These are phyloP conservation scores for Metschnikowia amazonensis DNA, from an alignment of 805 yeast species.

Conservation along the genomic window DNA sequence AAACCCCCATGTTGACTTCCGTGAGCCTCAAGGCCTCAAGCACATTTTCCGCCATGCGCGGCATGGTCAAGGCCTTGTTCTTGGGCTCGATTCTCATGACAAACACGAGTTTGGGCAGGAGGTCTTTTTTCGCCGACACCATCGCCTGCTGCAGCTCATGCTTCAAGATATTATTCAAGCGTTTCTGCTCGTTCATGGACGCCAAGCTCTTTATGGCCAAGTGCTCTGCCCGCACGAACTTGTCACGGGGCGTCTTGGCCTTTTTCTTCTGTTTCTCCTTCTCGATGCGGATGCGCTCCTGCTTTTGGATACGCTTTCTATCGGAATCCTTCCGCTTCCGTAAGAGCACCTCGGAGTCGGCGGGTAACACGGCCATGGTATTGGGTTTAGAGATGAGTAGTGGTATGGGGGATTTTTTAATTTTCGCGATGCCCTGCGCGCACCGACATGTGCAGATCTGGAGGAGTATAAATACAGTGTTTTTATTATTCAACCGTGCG, in stretches of 20 bases:
- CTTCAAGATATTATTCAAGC: conserved; percentile 61
- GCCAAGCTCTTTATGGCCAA: conserved; percentile 64
- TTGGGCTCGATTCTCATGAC: conserved; percentile 66
- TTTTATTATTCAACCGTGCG: no score
- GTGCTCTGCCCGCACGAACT: conserved; percentile 71
- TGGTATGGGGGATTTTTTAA: conserved; percentile 2
- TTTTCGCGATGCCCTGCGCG: conserved; percentile 13
- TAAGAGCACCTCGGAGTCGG: conserved; percentile 73
- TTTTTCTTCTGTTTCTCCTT: conserved; percentile 41
- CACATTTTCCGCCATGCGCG: conserved; percentile 58
- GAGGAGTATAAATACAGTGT: no score
- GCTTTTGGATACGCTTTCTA: conserved; percentile 67
- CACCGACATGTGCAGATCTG: not conserved
- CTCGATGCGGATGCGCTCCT: conserved; percentile 54
- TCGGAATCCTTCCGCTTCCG: conserved; percentile 79
- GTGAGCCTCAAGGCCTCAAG: conserved; percentile 58
- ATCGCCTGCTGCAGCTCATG: conserved; percentile 34
- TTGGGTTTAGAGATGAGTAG: not conserved
- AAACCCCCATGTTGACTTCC: conserved; percentile 64
- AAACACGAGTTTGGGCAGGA: conserved; percentile 47
- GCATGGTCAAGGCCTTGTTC: conserved; percentile 56
- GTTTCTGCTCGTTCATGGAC: conserved; percentile 60
- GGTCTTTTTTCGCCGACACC: conserved; percentile 17
- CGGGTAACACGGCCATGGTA: conserved; percentile 48
- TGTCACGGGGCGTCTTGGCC: conserved; percentile 39